These are phyloP conservation scores for Cystofilobasidium macerans DNA, from an alignment of 768 basidiomycete species.

Conservation along the genomic window DNA sequence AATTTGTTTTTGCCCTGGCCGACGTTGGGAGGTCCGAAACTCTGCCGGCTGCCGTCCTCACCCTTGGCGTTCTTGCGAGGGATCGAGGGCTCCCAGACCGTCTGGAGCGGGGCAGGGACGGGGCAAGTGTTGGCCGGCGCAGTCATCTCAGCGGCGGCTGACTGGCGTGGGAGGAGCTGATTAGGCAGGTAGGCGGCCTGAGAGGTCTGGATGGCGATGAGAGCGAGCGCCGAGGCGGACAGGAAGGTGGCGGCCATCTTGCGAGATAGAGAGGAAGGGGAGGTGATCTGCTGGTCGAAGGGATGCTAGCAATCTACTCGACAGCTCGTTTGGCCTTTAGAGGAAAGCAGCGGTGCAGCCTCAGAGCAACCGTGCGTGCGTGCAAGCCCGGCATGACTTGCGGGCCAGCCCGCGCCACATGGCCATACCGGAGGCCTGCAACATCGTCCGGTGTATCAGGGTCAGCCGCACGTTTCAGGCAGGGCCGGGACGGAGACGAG, in stretches of 20 bases:
- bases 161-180: background rate
- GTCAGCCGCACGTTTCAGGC: too few species aligned
- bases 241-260: background rate
- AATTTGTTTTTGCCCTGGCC: constrained; percentile 14
- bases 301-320: too few species aligned
- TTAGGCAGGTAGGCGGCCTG: constrained; percentile 4
- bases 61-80: constrained; percentile 9
- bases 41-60: background rate
- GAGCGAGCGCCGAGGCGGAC: background rate
- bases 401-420: too few species aligned
- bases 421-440: too few species aligned
- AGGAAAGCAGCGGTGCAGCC: too few species aligned
- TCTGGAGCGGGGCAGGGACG: constrained; percentile 6
- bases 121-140: constrained; percentile 8
- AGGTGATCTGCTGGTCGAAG: background rate
- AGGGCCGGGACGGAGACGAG: too few species aligned
- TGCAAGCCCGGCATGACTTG: too few species aligned
- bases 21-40: constrained; percentile 19
- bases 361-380: too few species aligned
- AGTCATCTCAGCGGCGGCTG: background rate
- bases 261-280: background rate
- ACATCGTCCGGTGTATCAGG: too few species aligned
- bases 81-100: background rate
- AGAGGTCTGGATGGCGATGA: background rate
- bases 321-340: too few species aligned